Conservation (phyloP, 140 eudicot species). For the Bidens hawaiensis region DNA sequence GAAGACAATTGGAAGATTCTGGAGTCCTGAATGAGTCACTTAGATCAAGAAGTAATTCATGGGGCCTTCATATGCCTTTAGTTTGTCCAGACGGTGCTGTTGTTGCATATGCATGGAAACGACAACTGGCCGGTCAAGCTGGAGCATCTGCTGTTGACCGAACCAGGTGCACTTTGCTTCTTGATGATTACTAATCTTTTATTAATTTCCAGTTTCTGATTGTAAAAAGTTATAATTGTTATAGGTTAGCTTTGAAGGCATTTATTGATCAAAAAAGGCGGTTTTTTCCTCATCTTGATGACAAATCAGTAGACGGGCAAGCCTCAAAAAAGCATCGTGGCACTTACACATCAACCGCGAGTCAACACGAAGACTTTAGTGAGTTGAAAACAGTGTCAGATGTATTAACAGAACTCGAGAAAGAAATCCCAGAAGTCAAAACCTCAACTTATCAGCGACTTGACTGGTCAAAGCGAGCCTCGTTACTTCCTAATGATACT, state of each 20-base stretch:
- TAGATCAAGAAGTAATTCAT: constrained; percentile 89
- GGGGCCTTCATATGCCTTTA: constrained; percentile 99
- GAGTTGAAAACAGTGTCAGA: constrained; percentile 53
- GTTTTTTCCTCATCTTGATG: constrained; percentile 83
- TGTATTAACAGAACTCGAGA: constrained; percentile 50
- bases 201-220: not conserved
- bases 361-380: constrained; percentile 52
- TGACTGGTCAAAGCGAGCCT: constrained; percentile 77
- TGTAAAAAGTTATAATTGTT: not conserved
- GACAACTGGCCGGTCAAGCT: constrained; percentile 99
- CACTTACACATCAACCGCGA: constrained; percentile 31
- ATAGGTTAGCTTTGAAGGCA: constrained; percentile 91
- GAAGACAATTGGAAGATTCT: constrained; percentile 90
- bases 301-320: constrained; percentile 37
- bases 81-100: constrained; percentile 99
- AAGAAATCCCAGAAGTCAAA: constrained; percentile 61
- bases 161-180: constrained; percentile 58
- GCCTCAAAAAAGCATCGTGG: constrained; percentile 59
- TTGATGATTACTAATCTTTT: constrained; percentile 2
- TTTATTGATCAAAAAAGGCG: constrained; percentile 89
- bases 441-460: constrained; percentile 62
- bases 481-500: constrained; percentile 56
- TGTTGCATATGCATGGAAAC: constrained; percentile 99
- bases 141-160: constrained; percentile 99
- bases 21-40: constrained; percentile 91